Base-by-base conservation (phyloP, 176 grass and related monocot genomes). In the Poa pratensis region DNA sequence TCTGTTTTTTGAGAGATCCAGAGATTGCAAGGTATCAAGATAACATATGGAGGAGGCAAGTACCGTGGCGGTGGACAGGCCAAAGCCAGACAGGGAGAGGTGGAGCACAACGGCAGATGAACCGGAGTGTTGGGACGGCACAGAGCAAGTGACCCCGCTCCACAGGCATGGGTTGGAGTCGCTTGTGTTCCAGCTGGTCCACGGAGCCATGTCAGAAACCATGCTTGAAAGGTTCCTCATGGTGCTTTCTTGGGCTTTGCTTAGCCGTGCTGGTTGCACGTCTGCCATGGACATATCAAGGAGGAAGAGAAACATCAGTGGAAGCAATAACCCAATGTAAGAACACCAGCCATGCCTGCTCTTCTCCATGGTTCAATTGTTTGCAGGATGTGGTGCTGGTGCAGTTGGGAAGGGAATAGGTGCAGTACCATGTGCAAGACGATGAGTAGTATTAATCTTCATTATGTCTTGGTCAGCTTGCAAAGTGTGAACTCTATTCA, bases 121-220 rank as follows among this genome's bases (percentile, higher is more conserved):
- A 48, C 69, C n/a, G 13, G 69, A 15, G 69, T 1, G 20, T 1
- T 24, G 12, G 22, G 69, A 73, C 12, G n/a, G 13, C 40, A 48
- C 40, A 26, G 40, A 73, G 69, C 69, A 73, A 48, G n/a, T 73
- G 69, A 73, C n/a, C n/a, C 69, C 69, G 46, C 40, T 73, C 40
- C 69, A 73, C 69, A 73, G n/a, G n/a, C 69, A 73, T 6, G 69
- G 40, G 69, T 73, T 48, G 11, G 69, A 24, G 69, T 73, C n/a
- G 69, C 39, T 48, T 73, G 69, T 73, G 69, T 73, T 6, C 69
- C 40, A 48, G 69, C 14, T 14, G 40, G 20, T 48, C 69, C 40
- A 48, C 6, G 42, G 69, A 73, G 69, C 69, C 69, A 73, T 48
- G 12, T 22, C 0, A 22, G 69, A 48, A 23, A 73, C 42, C n/a